Evolutionary conservation across 1,139 yeast species (phyloP).

Genomic region (Debaryomyces sp.): DNA sequence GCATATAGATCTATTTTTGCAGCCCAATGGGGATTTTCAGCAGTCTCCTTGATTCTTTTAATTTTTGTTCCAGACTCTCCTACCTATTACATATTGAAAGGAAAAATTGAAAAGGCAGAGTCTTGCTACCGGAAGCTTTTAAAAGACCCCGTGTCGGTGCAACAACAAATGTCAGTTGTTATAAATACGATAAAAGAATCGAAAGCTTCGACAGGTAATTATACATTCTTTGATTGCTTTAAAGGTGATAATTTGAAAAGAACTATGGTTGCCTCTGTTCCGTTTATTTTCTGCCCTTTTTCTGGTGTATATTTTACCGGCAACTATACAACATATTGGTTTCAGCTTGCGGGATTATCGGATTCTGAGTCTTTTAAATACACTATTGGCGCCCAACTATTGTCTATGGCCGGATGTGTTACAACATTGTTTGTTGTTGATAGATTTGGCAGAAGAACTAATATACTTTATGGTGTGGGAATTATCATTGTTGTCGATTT

Average conservation of each 20-base stretch:
- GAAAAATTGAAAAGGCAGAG: slow-evolving; percentile 14
- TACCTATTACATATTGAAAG: slow-evolving; percentile 1
- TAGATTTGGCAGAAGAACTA: slow-evolving; percentile 17
- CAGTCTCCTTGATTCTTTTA: slow-evolving; percentile 16
- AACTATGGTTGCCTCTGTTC: slow-evolving; percentile 41
- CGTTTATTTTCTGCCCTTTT: slow-evolving; percentile 14
- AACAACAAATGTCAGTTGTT: slow-evolving; percentile 23
- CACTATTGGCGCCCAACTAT: slow-evolving; percentile 12
- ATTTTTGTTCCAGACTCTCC: slow-evolving; percentile 14
- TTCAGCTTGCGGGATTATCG: slow-evolving; percentile 32
- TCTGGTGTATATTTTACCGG: slow-evolving; percentile 7
- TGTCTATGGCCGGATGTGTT: slow-evolving; percentile 26
- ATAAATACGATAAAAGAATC: slow-evolving; percentile 33
- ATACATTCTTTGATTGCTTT: slow-evolving; percentile 44
- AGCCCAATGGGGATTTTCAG: slow-evolving; percentile 30
- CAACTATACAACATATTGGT: slow-evolving; percentile 29
- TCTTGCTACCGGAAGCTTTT: slow-evolving; percentile 15
- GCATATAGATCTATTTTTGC: slow-evolving; percentile 30
- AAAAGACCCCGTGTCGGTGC: slow-evolving; percentile 19
- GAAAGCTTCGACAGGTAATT: slow-evolving; percentile 17
- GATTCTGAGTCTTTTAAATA: slow-evolving; percentile 26
- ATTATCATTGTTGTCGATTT: slow-evolving; percentile 12
- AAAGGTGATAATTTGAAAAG: slow-evolving; percentile 45
- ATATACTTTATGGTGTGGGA: slow-evolving; percentile 33
- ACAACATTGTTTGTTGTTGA: slow-evolving; percentile 24